These are phyloP conservation scores for Nicotiana paniculata DNA, from an alignment of 257 asterid species.

Conservation along the genomic window DNA sequence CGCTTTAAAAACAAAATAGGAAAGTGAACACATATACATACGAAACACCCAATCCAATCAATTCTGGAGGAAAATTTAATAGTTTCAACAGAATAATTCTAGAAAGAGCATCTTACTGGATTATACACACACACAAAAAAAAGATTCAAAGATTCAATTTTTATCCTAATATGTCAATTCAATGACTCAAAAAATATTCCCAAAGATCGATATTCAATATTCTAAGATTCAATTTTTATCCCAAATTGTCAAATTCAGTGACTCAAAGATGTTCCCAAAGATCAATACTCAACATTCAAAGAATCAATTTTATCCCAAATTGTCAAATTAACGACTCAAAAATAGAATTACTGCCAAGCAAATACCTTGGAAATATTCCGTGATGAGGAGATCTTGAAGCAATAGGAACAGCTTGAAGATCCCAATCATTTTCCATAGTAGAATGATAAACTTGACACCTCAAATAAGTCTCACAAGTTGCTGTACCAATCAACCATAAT, in stretches of 20 bases:
- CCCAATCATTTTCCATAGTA: conserved; percentile 91
- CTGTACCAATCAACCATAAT: conserved; percentile 89
- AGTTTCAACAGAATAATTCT: neutral
- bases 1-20: neutral
- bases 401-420: conserved; percentile 87
- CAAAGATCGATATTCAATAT: neutral
- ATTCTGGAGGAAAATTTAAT: neutral
- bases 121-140: neutral
- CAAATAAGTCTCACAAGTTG: conserved; percentile 89
- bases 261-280: neutral
- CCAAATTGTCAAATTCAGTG: neutral
- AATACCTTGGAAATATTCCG: conserved; percentile 69
- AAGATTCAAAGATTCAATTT: conserved; percentile 9
- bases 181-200: neutral
- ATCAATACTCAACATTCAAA: conserved; percentile 8
- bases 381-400: conserved; percentile 74
- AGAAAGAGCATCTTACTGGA: conserved; percentile 1
- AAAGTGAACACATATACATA: neutral
- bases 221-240: conserved; percentile 11
- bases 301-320: conserved; percentile 7
- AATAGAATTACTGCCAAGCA: neutral
- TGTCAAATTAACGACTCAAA: neutral
- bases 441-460: conserved; percentile 97
- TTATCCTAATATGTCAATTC: neutral
- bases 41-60: neutral